Base-by-base conservation (phyloP, 768 basidiomycete species). In the Russula vinacea region DNA sequence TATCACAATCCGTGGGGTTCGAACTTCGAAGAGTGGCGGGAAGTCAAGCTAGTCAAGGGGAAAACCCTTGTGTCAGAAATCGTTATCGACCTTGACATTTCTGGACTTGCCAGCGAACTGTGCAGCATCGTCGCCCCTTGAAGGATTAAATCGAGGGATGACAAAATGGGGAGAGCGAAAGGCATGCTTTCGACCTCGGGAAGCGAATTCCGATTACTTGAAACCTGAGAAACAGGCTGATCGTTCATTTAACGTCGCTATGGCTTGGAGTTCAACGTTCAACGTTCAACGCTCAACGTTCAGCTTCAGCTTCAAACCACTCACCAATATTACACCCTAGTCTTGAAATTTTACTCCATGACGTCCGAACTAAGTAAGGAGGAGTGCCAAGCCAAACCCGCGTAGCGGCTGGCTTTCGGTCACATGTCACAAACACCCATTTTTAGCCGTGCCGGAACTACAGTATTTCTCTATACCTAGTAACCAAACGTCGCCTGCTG, bases 181-280 rank as follows among this genome's bases (percentile, higher is more conserved):
- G 64, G 26, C 64, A 59, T 45, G 64, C 64, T 65, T 65, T 61
- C 64, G 33, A 56, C 53, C 14, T 33, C 39, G n/a, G 32, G 26
- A 19, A 50, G 19, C 13, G 47, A 13, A 24, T 11, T 16, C 35
- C 58, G 37, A 4, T 22, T 14, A 17, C 47, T 26, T 17, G 14
- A 26, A 19, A 33, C 45, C 24, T 10, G 50, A 42, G 4, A 42
- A 1, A 10, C 13, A 35, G 35, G 19, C 52, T 14, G 42, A 26
- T 29, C n/a, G n/a, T n/a, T n/a, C 35, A n/a, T 51, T 32, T 19
- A 16, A 49, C 5, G n/a, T 16, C 35, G 29, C 4, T 44, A 50
- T 22, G 47, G 37, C n/a, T 53, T 56, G 6, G 49, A 3, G 6
- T n/a, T 7, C 39, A 8, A 4, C 13, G 10, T 35, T 35, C 35